These are phyloP conservation scores for Monosporascus sp. DNA, from an alignment of 2,329 filamentous ascomycete genomes.

Conservation along the genomic window DNA sequence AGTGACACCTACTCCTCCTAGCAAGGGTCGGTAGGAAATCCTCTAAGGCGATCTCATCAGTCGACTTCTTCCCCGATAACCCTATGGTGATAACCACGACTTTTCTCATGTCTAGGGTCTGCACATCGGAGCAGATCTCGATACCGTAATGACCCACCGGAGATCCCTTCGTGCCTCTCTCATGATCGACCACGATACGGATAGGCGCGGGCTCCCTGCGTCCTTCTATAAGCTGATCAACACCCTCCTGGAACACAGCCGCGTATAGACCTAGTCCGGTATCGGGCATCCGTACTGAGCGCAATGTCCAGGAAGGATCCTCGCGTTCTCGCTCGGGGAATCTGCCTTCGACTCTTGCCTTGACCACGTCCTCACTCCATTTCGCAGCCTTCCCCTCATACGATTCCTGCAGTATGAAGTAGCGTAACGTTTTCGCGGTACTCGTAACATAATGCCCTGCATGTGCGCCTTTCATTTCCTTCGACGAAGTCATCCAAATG, in stretches of 20 bases:
- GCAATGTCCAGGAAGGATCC: constrained; percentile 71
- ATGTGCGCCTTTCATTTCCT: constrained; percentile 53
- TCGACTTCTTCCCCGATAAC: constrained; percentile 63
- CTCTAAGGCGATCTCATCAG: constrained; percentile 66
- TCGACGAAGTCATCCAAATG: constrained; percentile 62
- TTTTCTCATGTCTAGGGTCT: constrained; percentile 45
- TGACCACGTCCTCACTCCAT: constrained; percentile 78
- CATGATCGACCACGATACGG: constrained; percentile 67
- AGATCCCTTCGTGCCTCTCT: constrained; percentile 59
- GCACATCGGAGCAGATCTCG: constrained; percentile 63
- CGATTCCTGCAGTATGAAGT: constrained; percentile 65
- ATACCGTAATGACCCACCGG: constrained; percentile 64
- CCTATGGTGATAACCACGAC: constrained; percentile 52
- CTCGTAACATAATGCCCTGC: constrained; percentile 41
- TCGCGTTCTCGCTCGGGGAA: constrained; percentile 83
- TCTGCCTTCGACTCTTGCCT: constrained; percentile 78
- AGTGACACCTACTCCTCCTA: constrained; percentile 57
- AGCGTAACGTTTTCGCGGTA: constrained; percentile 54
- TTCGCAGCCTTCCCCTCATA: constrained; percentile 74
- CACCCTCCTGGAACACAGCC: constrained; percentile 67
- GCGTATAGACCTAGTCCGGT: constrained; percentile 54
- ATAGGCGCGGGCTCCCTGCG: constrained; percentile 63
- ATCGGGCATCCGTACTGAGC: constrained; percentile 60
- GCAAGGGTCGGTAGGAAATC: constrained; percentile 71
- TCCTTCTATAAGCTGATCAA: constrained; percentile 55